A percentile compares a stretch with the other conserved stretches of the same genome.
Evolutionary conservation across 169 alveolate genomes (phyloP).

Genomic region (Cardiosporidium cionae): DNA sequence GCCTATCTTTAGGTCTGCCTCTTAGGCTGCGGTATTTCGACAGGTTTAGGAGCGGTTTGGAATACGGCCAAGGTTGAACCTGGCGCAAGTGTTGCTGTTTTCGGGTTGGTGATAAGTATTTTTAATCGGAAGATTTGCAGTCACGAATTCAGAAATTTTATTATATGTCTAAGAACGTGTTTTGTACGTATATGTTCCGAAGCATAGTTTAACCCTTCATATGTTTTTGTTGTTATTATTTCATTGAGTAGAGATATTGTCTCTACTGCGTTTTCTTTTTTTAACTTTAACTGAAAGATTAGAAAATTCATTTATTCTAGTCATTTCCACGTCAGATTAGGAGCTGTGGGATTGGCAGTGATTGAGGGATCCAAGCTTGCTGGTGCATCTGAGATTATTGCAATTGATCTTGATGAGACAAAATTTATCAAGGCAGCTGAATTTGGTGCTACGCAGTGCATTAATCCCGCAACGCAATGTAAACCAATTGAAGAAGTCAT

Average conservation of each 20-base stretch:
- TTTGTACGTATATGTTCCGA: neutral
- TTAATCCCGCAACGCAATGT: slow-evolving; percentile 28
- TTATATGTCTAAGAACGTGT: neutral
- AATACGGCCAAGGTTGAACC: slow-evolving; percentile 59
- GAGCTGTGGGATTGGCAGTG: slow-evolving; percentile 79
- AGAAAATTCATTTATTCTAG: too few relatives aligned
- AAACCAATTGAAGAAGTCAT: slow-evolving; percentile 43
- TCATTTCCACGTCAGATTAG: slow-evolving; percentile 48
- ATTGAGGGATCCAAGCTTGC: slow-evolving; percentile 60
- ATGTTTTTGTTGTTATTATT: neutral
- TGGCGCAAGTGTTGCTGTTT: slow-evolving; percentile 66
- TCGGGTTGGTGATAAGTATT: slow-evolving; percentile 43
- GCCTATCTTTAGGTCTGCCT: slow-evolving; percentile 65
- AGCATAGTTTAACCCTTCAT: neutral
- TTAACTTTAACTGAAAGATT: too few relatives aligned
- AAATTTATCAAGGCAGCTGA: slow-evolving; percentile 51
- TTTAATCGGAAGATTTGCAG: neutral
- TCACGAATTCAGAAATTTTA: neutral
- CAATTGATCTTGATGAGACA: slow-evolving; percentile 49
- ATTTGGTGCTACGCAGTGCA: slow-evolving; percentile 55
- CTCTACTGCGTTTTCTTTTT: too few relatives aligned
- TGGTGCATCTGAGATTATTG: slow-evolving; percentile 60
- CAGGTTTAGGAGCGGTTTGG: slow-evolving; percentile 81
- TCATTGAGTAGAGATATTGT: too few relatives aligned
- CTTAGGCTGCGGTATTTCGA: slow-evolving; percentile 78